These are phyloP conservation scores for Lachnellula arida DNA, from an alignment of 2,329 filamentous ascomycete species.

Conservation along the genomic window DNA sequence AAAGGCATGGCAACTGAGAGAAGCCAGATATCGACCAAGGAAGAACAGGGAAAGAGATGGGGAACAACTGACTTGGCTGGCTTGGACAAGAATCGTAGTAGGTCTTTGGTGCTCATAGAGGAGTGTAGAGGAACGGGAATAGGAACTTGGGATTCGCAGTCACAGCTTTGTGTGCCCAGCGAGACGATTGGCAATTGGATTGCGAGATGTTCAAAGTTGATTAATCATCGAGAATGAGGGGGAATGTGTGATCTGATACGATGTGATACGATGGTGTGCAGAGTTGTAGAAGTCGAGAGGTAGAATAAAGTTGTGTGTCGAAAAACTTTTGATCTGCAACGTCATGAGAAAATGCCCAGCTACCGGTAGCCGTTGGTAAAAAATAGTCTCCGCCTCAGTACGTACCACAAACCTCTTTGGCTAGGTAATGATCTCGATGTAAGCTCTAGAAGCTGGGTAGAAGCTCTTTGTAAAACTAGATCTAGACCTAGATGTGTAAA, in stretches of 20 bases:
- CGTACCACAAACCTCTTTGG: background rate
- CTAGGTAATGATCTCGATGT: background rate
- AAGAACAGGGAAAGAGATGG: background rate
- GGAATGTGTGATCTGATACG: no score
- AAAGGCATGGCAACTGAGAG: background rate
- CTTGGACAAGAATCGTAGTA: conserved; percentile 90
- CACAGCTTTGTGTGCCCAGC: conserved; percentile 20
- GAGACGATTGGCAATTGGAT: conserved; percentile 15
- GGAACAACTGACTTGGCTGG: conserved; percentile 72
- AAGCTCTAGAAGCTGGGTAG: background rate
- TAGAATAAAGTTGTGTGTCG: background rate
- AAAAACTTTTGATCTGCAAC: background rate
- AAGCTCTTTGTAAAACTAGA: background rate
- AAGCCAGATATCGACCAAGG: background rate
- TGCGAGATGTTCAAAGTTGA: background rate
- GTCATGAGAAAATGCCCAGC: no score
- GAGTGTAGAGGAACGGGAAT: conserved; percentile 24
- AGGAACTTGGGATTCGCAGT: conserved; percentile 7
- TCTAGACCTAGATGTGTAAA: background rate
- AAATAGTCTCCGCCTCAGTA: background rate
- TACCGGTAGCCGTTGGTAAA: background rate
- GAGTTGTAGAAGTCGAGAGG: background rate
- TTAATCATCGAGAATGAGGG: background rate
- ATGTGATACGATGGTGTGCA: background rate
- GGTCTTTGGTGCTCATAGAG: conserved; percentile 89